Evolutionary conservation across 768 basidiomycete genomes (phyloP).

Genomic region (Cystobasidium ongulense): DNA sequence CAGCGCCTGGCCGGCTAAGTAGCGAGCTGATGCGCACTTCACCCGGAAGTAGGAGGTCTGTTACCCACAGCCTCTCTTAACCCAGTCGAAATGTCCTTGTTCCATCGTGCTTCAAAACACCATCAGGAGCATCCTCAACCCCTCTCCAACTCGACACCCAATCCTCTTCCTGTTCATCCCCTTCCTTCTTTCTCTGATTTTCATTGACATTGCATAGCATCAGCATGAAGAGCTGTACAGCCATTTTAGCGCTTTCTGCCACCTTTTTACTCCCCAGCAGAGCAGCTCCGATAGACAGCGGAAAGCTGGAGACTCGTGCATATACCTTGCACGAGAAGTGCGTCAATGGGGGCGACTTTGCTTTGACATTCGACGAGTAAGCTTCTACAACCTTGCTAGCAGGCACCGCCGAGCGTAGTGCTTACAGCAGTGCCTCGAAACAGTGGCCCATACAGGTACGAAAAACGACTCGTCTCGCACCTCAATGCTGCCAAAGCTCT

Average conservation of each 20-base stretch:
- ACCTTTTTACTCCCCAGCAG: background rate
- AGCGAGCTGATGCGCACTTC: no score
- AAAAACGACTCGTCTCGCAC: constrained; percentile 49
- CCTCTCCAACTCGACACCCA: no score
- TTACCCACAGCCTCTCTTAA: no score
- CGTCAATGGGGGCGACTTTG: constrained; percentile 10
- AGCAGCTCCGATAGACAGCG: background rate
- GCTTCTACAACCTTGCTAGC: no score
- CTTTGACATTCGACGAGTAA: constrained; percentile 24
- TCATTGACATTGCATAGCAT: background rate
- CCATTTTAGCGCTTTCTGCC: background rate
- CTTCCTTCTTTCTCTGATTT: background rate
- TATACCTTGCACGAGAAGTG: constrained; percentile 7
- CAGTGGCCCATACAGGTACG: constrained; percentile 26
- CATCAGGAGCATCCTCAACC: no score
- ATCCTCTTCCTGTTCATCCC: background rate
- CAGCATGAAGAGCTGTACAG: background rate
- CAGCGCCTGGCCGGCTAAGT: no score
- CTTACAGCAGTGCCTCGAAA: background rate
- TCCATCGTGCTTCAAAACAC: no score
- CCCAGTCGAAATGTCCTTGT: no score
- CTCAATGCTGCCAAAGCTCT: constrained; percentile 46
- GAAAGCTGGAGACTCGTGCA: background rate
- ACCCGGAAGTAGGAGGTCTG: no score
- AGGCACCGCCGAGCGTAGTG: background rate